Evolutionary conservation across 805 yeast genomes (phyloP), one percentile per base, ranked within the genome.

Genomic region (Metschnikowia sp.): DNA sequence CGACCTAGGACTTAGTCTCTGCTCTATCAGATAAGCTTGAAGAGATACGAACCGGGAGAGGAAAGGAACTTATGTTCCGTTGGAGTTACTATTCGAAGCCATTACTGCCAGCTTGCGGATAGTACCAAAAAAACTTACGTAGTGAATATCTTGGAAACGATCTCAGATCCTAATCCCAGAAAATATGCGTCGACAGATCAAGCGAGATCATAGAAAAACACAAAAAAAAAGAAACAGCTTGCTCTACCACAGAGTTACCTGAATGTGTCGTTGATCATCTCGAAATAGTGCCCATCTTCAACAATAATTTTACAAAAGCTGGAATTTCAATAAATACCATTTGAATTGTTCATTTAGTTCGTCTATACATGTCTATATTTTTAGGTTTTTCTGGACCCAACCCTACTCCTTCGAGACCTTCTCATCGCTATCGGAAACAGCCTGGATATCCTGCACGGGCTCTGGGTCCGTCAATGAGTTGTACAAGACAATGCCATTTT

Each of bases 401-500:
- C 26, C 15, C 37, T 34, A 11, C 10, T 44, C 47, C 9, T 37
- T 35, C n/a, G 48, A 45, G 8, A n/a, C 36, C 44, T 45, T 45
- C 29, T 45, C 48, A 18, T 35, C 40, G 30, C 48, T 45, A 12
- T 36, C 40, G 10, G 33, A 34, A 8, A 13, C 29, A 10, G 39
- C 48, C 4, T 38, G 41, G 8, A 38, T n/a, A 40, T 47, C 47
- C 11, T 10, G 11, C 26, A 43, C 43, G 3, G 52, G 52, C 36
- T 58, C 64, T 7, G 62, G 57, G 42, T 60, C 63, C 2, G 48
- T 45, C 28, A 44, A 47, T 10, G 64, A 60, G 39, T 60, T 56
- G 45, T 54, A 69, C 36, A 69, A 51, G 10, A 67, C 58, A 44
- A 69, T 69, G 11, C 74, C 74, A 48, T 70, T 70, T 28, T 63